These are phyloP conservation scores for Aschersonia sp. DNA, from an alignment of 2,329 filamentous ascomycete genomes.

Conservation along the genomic window DNA sequence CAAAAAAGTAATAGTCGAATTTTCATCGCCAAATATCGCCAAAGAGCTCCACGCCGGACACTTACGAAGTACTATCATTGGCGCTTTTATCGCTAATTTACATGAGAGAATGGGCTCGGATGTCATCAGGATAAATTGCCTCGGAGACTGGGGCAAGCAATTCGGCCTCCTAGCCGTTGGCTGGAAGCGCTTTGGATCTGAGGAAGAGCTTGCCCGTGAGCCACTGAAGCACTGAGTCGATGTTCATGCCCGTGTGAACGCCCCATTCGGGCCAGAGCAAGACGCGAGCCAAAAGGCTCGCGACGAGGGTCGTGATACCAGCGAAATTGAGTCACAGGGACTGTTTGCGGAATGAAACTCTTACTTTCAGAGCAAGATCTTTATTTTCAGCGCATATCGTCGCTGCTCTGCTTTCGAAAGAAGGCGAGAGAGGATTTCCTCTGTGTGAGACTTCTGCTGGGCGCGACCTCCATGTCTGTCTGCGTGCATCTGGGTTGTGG, in stretches of 20 bases:
- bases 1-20: constrained; percentile 47
- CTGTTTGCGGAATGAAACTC: constrained; percentile 34
- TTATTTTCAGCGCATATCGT: constrained; percentile 16
- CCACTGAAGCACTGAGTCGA: constrained; percentile 56
- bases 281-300: constrained; percentile 33
- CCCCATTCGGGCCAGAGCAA: constrained; percentile 48
- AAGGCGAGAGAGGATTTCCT: too few species aligned
- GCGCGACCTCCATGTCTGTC: too few species aligned
- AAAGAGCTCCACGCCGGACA: constrained; percentile 59
- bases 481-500: too few species aligned
- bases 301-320: constrained; percentile 21
- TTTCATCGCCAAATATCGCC: constrained; percentile 61
- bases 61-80: constrained; percentile 57
- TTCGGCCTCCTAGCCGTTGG: constrained; percentile 50
- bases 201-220: constrained; percentile 46
- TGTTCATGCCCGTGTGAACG: constrained; percentile 53
- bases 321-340: constrained; percentile 19
- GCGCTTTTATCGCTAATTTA: constrained; percentile 51
- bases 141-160: constrained; percentile 64
- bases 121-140: constrained; percentile 54
- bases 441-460: too few species aligned
- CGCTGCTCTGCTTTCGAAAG: too few species aligned
- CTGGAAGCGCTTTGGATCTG: constrained; percentile 50
- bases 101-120: constrained; percentile 54
- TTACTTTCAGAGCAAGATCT: constrained; percentile 35